Base-by-base conservation (phyloP, 164 flowering plant species). In the Chimonanthus salicifolius region DNA sequence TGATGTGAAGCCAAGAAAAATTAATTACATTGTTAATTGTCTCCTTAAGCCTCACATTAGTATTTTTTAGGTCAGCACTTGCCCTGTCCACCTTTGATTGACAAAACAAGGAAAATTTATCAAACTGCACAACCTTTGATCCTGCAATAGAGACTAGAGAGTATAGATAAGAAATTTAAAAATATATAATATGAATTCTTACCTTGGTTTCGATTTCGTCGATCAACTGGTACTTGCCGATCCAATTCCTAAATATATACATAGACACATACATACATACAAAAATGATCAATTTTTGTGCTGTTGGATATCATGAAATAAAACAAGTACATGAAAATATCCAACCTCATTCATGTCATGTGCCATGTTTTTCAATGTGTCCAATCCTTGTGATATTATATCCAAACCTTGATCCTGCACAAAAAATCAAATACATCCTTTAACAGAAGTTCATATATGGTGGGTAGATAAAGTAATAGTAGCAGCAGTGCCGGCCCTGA, bases 181-280 rank as follows among this genome's bases (percentile, higher is more conserved):
- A 3, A 71, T 45, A 43, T 47, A 0, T 33, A 47, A 63, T 33
- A 63, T 18, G 45, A 13, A 7, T 21, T 70, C 78, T 74, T 54
- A 95, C 99, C 96, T 95, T 95, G 54, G 88, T 72, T 74, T 93
- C 99, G 74, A 95, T 95, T 84, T 93, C 98, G 82, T 95, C 98
- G 84, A 93, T 85, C 80, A 95, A 78, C n/a, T 73, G 99, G 98
- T 70, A 95, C 98, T 85, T 95, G 99, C 79, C 93, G 89, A 79
- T 93, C 97, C 78, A 95, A 21, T 83, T 95, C 99, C 99, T 93
- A 74, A 70, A 48, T 60, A 33, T 33, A 33, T 33, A 20, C 33
- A 33, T 33, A 33, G 0, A 33, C 33, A 33, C 2, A 33, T 1
- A 33, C 33, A 21, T 21, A 21, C 33, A 33, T 33, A 33, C 50